Evolutionary conservation across 148 eudicot genomes (phyloP).

Genomic region (Amaranthus hypochondriacus): DNA sequence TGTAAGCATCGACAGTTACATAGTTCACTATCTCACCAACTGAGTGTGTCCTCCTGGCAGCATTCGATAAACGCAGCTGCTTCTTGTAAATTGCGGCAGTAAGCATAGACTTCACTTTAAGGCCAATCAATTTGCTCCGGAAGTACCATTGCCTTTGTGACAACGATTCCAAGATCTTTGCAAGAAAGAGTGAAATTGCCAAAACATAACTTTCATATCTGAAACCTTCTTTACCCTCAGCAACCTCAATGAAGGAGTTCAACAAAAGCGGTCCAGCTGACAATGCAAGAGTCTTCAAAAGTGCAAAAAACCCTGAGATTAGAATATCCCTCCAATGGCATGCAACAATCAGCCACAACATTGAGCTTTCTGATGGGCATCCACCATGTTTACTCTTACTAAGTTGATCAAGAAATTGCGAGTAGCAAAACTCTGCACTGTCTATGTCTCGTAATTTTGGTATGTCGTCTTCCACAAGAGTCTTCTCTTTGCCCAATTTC

Average conservation of each 20-base stretch:
- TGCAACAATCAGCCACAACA: slow-evolving; percentile 49
- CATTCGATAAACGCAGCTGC: slow-evolving; percentile 56
- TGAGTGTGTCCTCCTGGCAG: slow-evolving; percentile 53
- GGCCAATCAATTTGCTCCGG: slow-evolving; percentile 49
- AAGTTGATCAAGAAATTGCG: slow-evolving; percentile 33
- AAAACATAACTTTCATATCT: slow-evolving; percentile 54
- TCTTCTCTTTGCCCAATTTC: slow-evolving; percentile 56
- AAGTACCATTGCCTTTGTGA: slow-evolving; percentile 78
- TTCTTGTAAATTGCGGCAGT: slow-evolving; percentile 66
- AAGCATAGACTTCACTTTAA: slow-evolving; percentile 56
- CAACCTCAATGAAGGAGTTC: slow-evolving; percentile 74
- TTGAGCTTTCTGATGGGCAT: slow-evolving; percentile 42
- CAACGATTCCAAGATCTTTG: slow-evolving; percentile 60
- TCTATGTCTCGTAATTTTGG: slow-evolving; percentile 51
- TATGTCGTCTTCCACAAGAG: slow-evolving; percentile 58
- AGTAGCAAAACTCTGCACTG: slow-evolving; percentile 55
- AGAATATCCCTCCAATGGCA: slow-evolving; percentile 68
- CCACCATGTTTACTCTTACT: slow-evolving; percentile 34
- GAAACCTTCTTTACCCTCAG: slow-evolving; percentile 60
- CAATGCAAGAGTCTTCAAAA: slow-evolving; percentile 51
- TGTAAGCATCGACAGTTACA: slow-evolving; percentile 62
- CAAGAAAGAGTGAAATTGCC: slow-evolving; percentile 46
- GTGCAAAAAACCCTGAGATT: slow-evolving; percentile 69
- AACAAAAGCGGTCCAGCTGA: slow-evolving; percentile 82
- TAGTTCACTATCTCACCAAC: slow-evolving; percentile 75